phyloP scores from a whole-genome alignment of 257 asterid genomes.

The Solanum pinnatisectum region DNA sequence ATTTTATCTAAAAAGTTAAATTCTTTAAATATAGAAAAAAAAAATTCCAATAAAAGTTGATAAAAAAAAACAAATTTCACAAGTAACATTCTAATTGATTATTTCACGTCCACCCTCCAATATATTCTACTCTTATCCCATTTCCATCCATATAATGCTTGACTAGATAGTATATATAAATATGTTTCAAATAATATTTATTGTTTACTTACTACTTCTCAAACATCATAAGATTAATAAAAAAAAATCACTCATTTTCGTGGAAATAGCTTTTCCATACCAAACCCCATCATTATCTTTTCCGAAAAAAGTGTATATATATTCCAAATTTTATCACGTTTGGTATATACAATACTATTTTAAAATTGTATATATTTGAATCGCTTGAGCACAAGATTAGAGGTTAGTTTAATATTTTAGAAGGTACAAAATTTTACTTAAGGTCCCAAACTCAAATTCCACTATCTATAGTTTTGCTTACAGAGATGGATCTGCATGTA shows the following conservation, averaged over 20 bases:
- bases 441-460: not conserved
- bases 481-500: too few relatives aligned
- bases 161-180: too few relatives aligned
- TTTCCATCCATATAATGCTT: too few relatives aligned
- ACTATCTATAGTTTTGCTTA: too few relatives aligned
- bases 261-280: not conserved
- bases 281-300: not conserved
- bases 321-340: not conserved
- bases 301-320: not conserved
- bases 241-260: not conserved
- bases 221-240: not conserved
- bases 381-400: accelerated
- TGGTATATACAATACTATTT: not conserved
- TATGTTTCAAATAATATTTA: too few relatives aligned
- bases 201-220: not conserved
- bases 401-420: not conserved
- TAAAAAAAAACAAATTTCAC: too few relatives aligned
- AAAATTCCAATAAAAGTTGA: accelerated
- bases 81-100: too few relatives aligned
- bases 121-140: too few relatives aligned
- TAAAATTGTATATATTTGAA: too few relatives aligned
- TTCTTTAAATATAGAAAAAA: too few relatives aligned
- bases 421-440: not conserved
- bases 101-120: too few relatives aligned
- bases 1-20: too few relatives aligned